These are phyloP conservation scores for Hemileia vastatrix DNA, from an alignment of 1,284 basidiomycete genomes.

Conservation along the genomic window DNA sequence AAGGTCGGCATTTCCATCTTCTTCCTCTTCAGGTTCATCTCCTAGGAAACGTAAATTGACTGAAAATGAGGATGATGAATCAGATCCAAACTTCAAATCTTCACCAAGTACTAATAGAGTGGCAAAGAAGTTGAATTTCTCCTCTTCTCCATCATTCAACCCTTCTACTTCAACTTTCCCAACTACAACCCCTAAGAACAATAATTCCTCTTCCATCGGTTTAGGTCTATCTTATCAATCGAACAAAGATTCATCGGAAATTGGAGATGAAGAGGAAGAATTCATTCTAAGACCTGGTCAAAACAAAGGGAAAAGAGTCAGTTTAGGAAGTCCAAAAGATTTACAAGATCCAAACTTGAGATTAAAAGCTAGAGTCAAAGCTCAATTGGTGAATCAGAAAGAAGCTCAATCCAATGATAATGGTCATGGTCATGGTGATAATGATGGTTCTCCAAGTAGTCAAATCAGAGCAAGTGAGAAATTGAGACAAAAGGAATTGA, in stretches of 20 bases:
- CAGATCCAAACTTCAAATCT: too few species aligned
- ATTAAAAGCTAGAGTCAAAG: neutral
- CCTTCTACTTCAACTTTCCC: too few species aligned
- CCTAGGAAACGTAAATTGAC: neutral
- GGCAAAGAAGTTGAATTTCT: too few species aligned
- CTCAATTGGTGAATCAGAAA: neutral
- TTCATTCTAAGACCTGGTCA: conserved; percentile 30
- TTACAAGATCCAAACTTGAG: neutral
- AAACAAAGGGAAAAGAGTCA: conserved; percentile 24
- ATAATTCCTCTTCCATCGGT: too few species aligned
- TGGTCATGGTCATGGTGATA: neutral
- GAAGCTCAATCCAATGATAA: neutral
- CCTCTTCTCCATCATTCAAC: too few species aligned
- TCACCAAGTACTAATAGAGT: too few species aligned
- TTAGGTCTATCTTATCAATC: too few species aligned
- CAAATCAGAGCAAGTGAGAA: conserved; percentile 21
- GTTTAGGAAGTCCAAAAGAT: neutral
- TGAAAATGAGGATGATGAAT: too few species aligned
- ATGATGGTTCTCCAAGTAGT: conserved; percentile 9
- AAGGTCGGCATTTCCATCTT: neutral
- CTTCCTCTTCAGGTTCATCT: neutral
- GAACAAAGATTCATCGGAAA: conserved; percentile 20
- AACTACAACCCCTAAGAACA: too few species aligned
- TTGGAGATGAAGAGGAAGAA: conserved; percentile 28
- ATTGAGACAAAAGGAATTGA: conserved; percentile 9